phyloP scores from a whole-genome alignment of 169 alveolate species.

The Perkinsus olseni region DNA sequence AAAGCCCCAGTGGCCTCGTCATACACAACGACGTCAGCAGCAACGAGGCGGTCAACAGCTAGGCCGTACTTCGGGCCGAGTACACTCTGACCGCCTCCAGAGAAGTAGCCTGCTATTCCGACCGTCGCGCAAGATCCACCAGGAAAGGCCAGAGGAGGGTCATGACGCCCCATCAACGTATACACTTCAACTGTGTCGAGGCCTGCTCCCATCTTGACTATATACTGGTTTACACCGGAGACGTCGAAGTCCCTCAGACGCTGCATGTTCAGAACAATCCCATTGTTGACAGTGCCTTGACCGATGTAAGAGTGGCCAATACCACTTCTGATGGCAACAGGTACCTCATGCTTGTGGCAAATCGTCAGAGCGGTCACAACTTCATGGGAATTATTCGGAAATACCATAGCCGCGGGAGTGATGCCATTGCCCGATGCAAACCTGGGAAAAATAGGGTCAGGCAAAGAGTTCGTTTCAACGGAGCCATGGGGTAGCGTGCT shows the following conservation, averaged over 20 bases:
- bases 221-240: neutral
- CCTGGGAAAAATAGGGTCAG: neutral
- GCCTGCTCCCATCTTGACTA: neutral
- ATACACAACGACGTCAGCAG: neutral
- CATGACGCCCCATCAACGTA: neutral
- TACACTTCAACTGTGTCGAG: neutral
- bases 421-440: neutral
- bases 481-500: neutral
- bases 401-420: neutral
- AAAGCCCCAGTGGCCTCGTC: neutral
- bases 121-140: neutral
- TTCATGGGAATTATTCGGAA: neutral
- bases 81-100: neutral
- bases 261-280: neutral
- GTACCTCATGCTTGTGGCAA: neutral
- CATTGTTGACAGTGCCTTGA: neutral
- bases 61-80: neutral
- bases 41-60: neutral
- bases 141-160: neutral
- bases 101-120: neutral
- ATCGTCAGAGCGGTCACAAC: neutral
- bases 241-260: neutral
- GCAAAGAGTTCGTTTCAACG: neutral
- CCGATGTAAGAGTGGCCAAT: neutral
- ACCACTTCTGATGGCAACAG: neutral